Evolutionary conservation across 1,284 basidiomycete genomes (phyloP).

Genomic region (Ganoderma lucidum): DNA sequence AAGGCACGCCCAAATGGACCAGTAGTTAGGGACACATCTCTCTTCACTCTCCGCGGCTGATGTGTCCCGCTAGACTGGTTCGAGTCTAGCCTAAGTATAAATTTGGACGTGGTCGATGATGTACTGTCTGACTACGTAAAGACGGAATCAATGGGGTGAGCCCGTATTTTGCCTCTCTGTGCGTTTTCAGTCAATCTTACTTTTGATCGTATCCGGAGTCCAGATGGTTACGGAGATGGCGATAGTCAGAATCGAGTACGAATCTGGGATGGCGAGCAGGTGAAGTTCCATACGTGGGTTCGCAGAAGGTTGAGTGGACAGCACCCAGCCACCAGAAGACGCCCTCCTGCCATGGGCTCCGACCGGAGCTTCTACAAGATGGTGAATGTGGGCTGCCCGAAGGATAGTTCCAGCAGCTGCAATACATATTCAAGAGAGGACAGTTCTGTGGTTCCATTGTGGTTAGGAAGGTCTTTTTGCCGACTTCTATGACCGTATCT

Average conservation of each 20-base stretch:
- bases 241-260: not conserved
- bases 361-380: not conserved
- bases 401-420: not conserved
- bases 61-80: too few relatives aligned
- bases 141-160: too few relatives aligned
- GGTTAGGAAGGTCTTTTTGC: not conserved
- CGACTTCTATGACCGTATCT: conserved; percentile 1
- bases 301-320: not conserved
- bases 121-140: too few relatives aligned
- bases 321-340: not conserved
- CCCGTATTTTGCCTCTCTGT: too few relatives aligned
- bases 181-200: too few relatives aligned
- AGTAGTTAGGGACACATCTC: too few relatives aligned
- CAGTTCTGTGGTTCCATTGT: not conserved
- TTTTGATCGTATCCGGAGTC: too few relatives aligned
- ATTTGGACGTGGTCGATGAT: too few relatives aligned
- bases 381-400: not conserved
- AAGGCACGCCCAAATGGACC: too few relatives aligned
- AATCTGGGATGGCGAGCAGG: not conserved
- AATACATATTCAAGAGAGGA: not conserved
- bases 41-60: too few relatives aligned
- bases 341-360: not conserved
- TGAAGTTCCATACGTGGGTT: not conserved
- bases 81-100: too few relatives aligned
- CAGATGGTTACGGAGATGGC: too few relatives aligned